phyloP scores from a whole-genome alignment of 2,329 filamentous ascomycete genomes.

The Penicillium sp. region DNA sequence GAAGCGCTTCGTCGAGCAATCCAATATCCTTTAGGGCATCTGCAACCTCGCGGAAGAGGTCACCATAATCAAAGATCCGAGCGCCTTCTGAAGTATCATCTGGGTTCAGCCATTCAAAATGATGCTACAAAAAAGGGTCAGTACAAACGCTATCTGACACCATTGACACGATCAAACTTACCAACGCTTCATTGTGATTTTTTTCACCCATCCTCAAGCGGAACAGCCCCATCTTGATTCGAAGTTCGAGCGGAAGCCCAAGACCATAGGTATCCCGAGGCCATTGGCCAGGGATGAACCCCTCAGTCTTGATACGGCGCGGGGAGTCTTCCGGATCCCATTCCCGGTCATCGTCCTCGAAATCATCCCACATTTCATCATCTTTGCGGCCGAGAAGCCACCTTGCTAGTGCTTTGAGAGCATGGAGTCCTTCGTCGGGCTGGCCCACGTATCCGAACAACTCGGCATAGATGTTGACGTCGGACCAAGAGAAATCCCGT shows the following conservation, averaged over 20 bases:
- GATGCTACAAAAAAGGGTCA: constrained; percentile 45
- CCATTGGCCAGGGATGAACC: constrained; percentile 56
- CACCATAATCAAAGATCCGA: constrained; percentile 62
- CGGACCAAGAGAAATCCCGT: constrained; percentile 63
- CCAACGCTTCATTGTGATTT: constrained; percentile 65
- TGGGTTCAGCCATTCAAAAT: constrained; percentile 67
- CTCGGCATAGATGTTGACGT: constrained; percentile 80
- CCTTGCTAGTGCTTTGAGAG: constrained; percentile 67
- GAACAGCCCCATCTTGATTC: constrained; percentile 77
- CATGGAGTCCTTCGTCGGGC: constrained; percentile 61
- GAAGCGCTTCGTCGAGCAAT: constrained; percentile 52
- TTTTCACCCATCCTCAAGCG: constrained; percentile 66
- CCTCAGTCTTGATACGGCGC: constrained; percentile 58
- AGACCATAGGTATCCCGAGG: constrained; percentile 61
- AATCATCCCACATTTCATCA: constrained; percentile 73
- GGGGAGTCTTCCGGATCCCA: constrained; percentile 72
- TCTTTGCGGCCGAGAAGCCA: constrained; percentile 74
- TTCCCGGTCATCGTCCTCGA: constrained; percentile 73
- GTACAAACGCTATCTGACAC: constrained; percentile 4
- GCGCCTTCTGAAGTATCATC: constrained; percentile 50
- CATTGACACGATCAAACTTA: constrained; percentile 41
- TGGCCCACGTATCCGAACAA: constrained; percentile 63
- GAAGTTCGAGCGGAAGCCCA: constrained; percentile 73
- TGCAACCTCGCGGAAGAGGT: constrained; percentile 71
- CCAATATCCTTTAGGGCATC: constrained; percentile 53